Conservation (phyloP, 148 eudicot species). For the Cornus florida region DNA sequence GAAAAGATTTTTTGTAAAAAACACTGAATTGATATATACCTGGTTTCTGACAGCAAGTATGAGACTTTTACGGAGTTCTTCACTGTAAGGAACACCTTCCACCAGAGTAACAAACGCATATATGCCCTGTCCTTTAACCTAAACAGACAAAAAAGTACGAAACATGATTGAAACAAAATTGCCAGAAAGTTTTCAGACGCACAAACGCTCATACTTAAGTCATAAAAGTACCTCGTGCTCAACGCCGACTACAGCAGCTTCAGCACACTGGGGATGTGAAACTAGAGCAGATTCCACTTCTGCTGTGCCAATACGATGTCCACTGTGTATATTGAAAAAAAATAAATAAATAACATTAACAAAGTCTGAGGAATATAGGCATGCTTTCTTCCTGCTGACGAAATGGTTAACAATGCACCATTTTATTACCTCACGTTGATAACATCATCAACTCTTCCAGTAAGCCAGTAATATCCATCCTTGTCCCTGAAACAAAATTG, state of each 20-base stretch:
- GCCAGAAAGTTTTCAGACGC: background rate
- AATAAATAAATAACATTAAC: background rate
- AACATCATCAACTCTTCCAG: slow-evolving; percentile 99
- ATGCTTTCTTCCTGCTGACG: background rate
- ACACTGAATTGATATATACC: slow-evolving; percentile 38
- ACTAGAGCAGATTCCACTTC: slow-evolving; percentile 99
- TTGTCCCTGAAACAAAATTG: slow-evolving; percentile 64
- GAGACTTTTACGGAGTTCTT: slow-evolving; percentile 89
- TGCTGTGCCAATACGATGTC: slow-evolving; percentile 99
- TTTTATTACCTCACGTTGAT: slow-evolving; percentile 83
- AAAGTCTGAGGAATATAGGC: background rate
- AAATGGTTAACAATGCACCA: background rate
- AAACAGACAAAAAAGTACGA: slow-evolving; percentile 7
- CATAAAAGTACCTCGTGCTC: slow-evolving; percentile 79
- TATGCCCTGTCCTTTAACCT: slow-evolving; percentile 98
- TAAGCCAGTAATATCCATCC: slow-evolving; percentile 98
- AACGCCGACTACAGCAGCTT: slow-evolving; percentile 99
- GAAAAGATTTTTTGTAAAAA: slow-evolving; percentile 1
- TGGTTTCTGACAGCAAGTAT: slow-evolving; percentile 68
- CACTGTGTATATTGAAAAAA: slow-evolving; percentile 42
- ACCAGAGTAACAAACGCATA: slow-evolving; percentile 94
- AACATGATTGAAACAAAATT: slow-evolving; percentile 3
- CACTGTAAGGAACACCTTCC: slow-evolving; percentile 91
- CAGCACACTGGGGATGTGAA: slow-evolving; percentile 94
- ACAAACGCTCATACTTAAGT: background rate